phyloP scores from a whole-genome alignment of 805 yeast genomes.

The Yamadazyma paraphyllophila region DNA sequence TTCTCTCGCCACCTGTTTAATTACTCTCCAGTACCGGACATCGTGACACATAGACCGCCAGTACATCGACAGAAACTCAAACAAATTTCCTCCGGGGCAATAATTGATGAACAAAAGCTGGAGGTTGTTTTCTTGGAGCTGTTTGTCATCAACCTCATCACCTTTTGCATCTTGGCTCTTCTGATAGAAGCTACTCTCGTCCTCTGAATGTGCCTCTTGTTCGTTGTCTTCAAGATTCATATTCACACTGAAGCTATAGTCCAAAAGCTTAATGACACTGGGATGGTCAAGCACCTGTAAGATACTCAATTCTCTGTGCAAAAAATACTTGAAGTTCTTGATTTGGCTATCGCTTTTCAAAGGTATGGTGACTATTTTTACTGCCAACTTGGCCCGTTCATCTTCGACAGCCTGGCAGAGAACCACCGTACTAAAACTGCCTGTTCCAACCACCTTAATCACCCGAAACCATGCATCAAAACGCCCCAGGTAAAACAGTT shows the following conservation, averaged over 20 bases:
- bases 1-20: conserved; percentile 69
- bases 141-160: neutral
- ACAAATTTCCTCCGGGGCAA: conserved; percentile 83
- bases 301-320: conserved; percentile 67
- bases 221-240: conserved; percentile 12
- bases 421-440: conserved; percentile 67
- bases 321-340: conserved; percentile 33
- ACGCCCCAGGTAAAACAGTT: conserved; percentile 1
- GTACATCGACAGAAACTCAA: conserved; percentile 45
- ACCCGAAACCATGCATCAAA: conserved; percentile 11
- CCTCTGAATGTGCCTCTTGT: conserved; percentile 10
- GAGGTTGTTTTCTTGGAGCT: conserved; percentile 19
- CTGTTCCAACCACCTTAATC: conserved; percentile 51
- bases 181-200: conserved; percentile 17
- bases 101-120: conserved; percentile 62
- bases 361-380: conserved; percentile 59
- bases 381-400: conserved; percentile 48
- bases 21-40: conserved; percentile 43
- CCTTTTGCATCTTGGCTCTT: neutral
- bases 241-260: conserved; percentile 38
- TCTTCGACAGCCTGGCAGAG: conserved; percentile 36
- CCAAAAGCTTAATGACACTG: conserved; percentile 61
- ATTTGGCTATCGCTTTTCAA: conserved; percentile 21
- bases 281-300: conserved; percentile 60
- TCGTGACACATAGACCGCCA: conserved; percentile 40